Evolutionary conservation across 2,329 filamentous ascomycete genomes (phyloP), one percentile per base, ranked within the genome.

Genomic region (Fusarium lateritium): DNA sequence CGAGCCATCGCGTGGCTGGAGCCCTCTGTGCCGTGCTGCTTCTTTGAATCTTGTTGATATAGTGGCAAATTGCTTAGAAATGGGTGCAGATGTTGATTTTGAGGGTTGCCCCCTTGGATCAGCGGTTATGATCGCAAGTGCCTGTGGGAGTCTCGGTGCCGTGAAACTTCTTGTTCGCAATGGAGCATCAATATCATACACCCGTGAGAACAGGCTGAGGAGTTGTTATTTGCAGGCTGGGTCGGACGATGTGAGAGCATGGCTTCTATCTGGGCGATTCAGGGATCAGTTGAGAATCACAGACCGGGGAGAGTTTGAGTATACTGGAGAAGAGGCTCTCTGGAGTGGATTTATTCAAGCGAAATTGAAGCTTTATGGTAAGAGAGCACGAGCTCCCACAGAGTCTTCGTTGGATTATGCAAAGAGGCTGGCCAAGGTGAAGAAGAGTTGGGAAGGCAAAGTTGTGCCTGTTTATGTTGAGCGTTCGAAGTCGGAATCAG

Each of bases 41-140:
- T 40, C 45, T 2, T 34, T 17, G 2, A 21, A 45, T 9, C 14
- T 24, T 1, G 5, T 44, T 14, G 43, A 45, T 8, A n/a, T 57
- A 2, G 8, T 70, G 4, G 45, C 28, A 2, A 71, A 60, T 1
- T 70, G 59, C 3, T 11, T 67, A 0, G n/a, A 19, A 3, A 49
- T 65, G 28, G 58, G 59, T 0, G 53, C 56, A 5, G 13, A 36
- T 0, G 33, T 70, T 2, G 26, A 70, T 4, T 65, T 52, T 3
- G 56, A 70, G 7, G 63, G 67, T 1, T 58, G 39, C 3, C 21
- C 60, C 6, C 6, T 67, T 13, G 62, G 58, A 7, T 65, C 62
- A 5, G 63, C 68, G 10, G 0, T 49, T 11, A 59, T 70, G 40
- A 21, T 62, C n/a, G 67, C 68, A 6, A 53, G 58, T 9, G 56